Base-by-base conservation (phyloP, 495 filamentous ascomycete species). In the Clavariopsis aquatica region DNA sequence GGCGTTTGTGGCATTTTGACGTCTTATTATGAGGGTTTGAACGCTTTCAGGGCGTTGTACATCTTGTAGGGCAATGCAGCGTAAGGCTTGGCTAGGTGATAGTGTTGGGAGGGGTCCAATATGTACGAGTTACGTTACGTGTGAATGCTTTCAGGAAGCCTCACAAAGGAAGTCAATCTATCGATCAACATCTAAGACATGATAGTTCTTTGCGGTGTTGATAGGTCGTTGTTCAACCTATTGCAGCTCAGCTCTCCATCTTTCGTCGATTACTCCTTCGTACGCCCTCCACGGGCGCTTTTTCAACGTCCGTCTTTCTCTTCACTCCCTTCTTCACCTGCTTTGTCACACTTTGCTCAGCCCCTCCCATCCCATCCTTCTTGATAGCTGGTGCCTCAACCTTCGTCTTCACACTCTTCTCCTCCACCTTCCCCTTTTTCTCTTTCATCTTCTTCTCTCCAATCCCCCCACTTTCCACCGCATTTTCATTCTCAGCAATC, bases 201-300 rank as follows among this genome's bases (percentile, higher is more conserved):
- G n/a, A n/a, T n/a, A n/a, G n/a, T n/a, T n/a, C n/a, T n/a, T n/a
- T n/a, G n/a, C n/a, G n/a, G n/a, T n/a, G n/a, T n/a, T n/a, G n/a
- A n/a, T n/a, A n/a, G n/a, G n/a, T n/a, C n/a, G n/a, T n/a, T n/a
- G n/a, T n/a, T n/a, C n/a, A n/a, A n/a, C 45, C 17, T 6, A 7
- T 4, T 7, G 17, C 2, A 13, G 4, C 51, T 36, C 29, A 31
- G n/a, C 8, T 56, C 19, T n/a, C 31, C 5, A 45, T 57, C 27
- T 51, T 57, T n/a, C 54, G 23, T 20, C 62, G 54, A 52, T 13
- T 59, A 34, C 52, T 58, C 26, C 65, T 63, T 24, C 65, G 53
- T 26, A 36, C 9, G n/a, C 51, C 51, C 23, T 56, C 45, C 1
- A 22, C 1, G 4, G 24, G 6, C 15, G 53, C 15, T 29, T 52